Base-by-base conservation (phyloP, 495 filamentous ascomycete species). In the Durotheca rogersii region DNA sequence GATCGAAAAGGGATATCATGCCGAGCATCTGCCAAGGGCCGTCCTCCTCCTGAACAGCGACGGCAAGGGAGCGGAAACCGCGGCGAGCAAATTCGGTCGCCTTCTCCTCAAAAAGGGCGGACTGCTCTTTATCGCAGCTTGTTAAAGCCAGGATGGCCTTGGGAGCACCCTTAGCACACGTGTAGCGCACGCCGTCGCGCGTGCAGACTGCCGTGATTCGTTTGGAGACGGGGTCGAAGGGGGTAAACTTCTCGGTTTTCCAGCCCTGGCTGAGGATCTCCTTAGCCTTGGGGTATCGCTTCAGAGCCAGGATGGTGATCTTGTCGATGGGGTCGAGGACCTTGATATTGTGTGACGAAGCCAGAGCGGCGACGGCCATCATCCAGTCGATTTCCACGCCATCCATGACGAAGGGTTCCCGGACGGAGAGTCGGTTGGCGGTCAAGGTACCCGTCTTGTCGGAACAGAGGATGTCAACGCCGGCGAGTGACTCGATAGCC, bases 361-460 rank as follows among this genome's bases (percentile, higher is more conserved):
- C 89, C 56, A 95, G 74, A 67, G 88, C 92, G 41, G 89, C 88
- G 60, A 87, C 89, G 27, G 92, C 70, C 85, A 95, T 90, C 53
- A 95, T 81, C 52, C 91, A 87, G 65, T 89, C 82, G 34, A 81
- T 74, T 46, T 88, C 84, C 34, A 90, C 81, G 53, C 88, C 88
- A 49, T 79, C 73, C 32, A 89, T 82, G 29, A 84, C 86, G 71
- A 83, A 95, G 30, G 89, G 89, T 53, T 93, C 89, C 20, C 81
- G 78, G 47, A 94, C 77, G 14, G 87, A 88, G 27, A 95, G 80
- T 66, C 89, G 94, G 74, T 95, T 95, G 69, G 89, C 90, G 49
- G 90, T 95, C 45, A 95, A 73, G 49, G 84, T 94, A 81, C 89
- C 89, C 32, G 89, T 95, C 78, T 96, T 96, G 71, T 96, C 91